Conservation (phyloP, 805 yeast genomes). For the Pichia nakasei region DNA sequence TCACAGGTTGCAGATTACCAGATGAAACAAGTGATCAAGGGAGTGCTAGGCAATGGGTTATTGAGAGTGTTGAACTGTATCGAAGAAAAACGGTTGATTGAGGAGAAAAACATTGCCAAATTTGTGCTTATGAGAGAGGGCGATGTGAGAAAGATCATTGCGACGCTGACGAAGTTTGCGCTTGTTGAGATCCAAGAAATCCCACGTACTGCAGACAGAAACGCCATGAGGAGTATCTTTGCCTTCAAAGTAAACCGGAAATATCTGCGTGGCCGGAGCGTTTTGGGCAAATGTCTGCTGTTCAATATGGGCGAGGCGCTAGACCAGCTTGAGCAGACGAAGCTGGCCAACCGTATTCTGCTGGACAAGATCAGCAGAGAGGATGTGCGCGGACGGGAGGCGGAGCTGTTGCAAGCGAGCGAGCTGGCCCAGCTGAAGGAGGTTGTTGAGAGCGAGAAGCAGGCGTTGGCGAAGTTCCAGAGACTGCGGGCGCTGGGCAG, state of each 20-base stretch:
- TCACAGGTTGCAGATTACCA: constrained; percentile 38
- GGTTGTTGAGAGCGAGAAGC: constrained; percentile 49
- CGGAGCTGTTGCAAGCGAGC: constrained; percentile 59
- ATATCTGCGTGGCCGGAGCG: constrained; percentile 26
- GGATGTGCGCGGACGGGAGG: constrained; percentile 80
- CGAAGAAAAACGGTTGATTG: constrained; percentile 58
- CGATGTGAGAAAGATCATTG: constrained; percentile 63
- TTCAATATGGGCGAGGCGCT: constrained; percentile 47
- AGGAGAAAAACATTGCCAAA: constrained; percentile 76
- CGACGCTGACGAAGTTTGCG: constrained; percentile 58
- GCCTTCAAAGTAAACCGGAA: constrained; percentile 44
- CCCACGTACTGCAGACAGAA: constrained; percentile 85
- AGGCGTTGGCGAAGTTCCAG: constrained; percentile 43
- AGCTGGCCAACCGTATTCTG: constrained; percentile 54
- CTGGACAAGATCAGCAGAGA: constrained; percentile 79
- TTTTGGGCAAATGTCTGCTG: constrained; percentile 34
- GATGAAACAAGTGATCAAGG: constrained; percentile 49
- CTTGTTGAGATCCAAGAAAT: constrained; percentile 86
- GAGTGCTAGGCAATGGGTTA: constrained; percentile 57
- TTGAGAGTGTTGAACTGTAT: constrained; percentile 73
- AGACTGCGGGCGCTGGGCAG: constrained; percentile 53
- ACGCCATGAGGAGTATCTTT: constrained; percentile 81
- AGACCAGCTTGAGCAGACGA: constrained; percentile 41
- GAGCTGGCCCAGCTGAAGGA: constrained; percentile 66
- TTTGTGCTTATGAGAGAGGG: constrained; percentile 69